These are phyloP conservation scores for Erythrophleum fordii DNA, from an alignment of 306 rosid species.

Conservation along the genomic window DNA sequence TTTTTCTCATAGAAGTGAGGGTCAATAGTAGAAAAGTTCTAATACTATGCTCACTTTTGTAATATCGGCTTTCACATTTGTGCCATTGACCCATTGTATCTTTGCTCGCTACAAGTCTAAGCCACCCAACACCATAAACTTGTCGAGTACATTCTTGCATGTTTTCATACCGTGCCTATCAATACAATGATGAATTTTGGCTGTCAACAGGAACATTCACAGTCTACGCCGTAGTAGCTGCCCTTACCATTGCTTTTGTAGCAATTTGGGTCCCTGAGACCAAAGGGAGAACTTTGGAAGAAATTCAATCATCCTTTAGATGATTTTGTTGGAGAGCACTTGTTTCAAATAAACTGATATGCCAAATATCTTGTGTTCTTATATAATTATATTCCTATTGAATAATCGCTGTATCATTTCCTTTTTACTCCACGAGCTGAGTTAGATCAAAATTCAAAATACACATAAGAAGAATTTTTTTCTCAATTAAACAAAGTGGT, in stretches of 20 bases:
- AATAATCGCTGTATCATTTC: not conserved
- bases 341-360: not conserved
- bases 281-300: slow-evolving; percentile 87
- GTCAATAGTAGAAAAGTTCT: not conserved
- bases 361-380: not conserved
- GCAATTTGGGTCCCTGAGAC: slow-evolving; percentile 80
- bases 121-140: not conserved
- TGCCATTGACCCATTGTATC: not conserved
- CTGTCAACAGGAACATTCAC: slow-evolving; percentile 66
- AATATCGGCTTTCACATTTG: not conserved
- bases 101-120: not conserved
- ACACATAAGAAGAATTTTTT: no score
- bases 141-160: not conserved
- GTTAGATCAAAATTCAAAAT: not conserved
- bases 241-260: slow-evolving; percentile 59
- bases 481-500: not conserved
- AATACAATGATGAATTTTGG: slow-evolving; percentile 18
- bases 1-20: not conserved
- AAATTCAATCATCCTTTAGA: slow-evolving; percentile 66
- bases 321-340: not conserved
- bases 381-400: not conserved
- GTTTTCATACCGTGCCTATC: not conserved
- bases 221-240: slow-evolving; percentile 59
- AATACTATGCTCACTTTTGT: not conserved
- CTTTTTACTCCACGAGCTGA: not conserved